Evolutionary conservation across 345 rosid genomes (phyloP).

Genomic region (Populus tremula): DNA sequence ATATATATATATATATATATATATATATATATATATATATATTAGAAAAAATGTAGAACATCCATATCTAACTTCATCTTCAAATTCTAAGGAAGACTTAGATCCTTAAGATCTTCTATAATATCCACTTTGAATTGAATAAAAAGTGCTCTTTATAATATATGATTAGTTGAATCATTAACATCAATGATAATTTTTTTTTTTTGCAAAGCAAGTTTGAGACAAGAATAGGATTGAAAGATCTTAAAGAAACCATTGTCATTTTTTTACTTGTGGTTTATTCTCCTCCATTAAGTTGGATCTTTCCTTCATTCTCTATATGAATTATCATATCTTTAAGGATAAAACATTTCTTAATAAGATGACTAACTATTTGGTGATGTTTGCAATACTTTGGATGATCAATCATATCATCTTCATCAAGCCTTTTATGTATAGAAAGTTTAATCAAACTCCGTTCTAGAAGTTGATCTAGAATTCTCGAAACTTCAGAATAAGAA

Average conservation of each 20-base stretch:
- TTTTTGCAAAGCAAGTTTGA: neutral
- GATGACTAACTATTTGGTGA: neutral
- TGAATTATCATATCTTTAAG: neutral
- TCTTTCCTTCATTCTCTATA: neutral
- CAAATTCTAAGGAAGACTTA: neutral
- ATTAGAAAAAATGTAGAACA: too few relatives aligned
- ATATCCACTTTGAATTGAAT: neutral
- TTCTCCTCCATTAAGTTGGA: neutral
- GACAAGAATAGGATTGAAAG: neutral
- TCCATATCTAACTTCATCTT: too few relatives aligned
- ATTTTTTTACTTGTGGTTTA: neutral
- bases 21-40: too few relatives aligned
- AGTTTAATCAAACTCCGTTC: neutral
- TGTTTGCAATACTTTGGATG: neutral
- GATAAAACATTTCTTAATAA: neutral
- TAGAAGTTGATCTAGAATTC: neutral
- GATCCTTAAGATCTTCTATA: neutral
- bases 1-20: too few relatives aligned
- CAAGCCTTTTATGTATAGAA: neutral
- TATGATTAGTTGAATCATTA: too few relatives aligned
- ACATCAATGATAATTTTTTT: too few relatives aligned
- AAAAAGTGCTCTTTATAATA: too few relatives aligned
- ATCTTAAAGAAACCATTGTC: neutral
- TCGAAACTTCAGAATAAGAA: neutral
- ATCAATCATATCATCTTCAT: neutral